Evolutionary conservation across 2,329 filamentous ascomycete species (phyloP), one percentile per base, ranked within the genome.

Genomic region (Iodosphaeria phyllophila): DNA sequence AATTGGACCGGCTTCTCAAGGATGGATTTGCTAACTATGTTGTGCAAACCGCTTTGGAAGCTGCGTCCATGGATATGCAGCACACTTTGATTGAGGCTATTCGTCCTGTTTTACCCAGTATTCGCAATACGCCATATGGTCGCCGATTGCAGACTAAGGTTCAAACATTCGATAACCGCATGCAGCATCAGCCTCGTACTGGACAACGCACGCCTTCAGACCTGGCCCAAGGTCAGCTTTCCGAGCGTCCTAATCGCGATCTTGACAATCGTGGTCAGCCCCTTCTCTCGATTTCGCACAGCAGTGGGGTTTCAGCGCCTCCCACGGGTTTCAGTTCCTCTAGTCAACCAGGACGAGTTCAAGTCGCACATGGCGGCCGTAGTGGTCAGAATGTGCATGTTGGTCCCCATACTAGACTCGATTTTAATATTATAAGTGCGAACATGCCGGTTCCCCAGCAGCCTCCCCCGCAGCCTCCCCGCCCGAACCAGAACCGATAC

Each of bases 11-110:
- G 35, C 72, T 93, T 36, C 66, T 98, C 30, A 77, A 82, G 20
- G 89, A 98, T 50, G 82, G 76, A 0, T 98, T 80, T 43, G 89
- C 82, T 47, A 98, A 98, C 54, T 98, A 98, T 42, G 89, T 98
- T 35, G 79, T 98, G 19, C 89, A 98, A 59, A 98, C 89, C 19
- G 84, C 89, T 15, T 65, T 92, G 36, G 84, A 92, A 40, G 84
- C 80, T 42, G 69, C 78, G 8, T 79, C 83, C 27, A 60, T 66
- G 5, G 60, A 70, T 16, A 74, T 71, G 45, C 83, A 86, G 52
- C 56, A 62, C 30, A 68, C 69, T 23, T 62, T 98, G 21, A 73
- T 92, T 22, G 83, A 95, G 32, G 62, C 66, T 18, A 83, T 95
- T 39, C 79, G 83, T 19, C 82, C 84, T 1, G 73, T 91, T 32